Evolutionary conservation across 2,329 filamentous ascomycete species (phyloP).

Genomic region (Aspergillus sp.): DNA sequence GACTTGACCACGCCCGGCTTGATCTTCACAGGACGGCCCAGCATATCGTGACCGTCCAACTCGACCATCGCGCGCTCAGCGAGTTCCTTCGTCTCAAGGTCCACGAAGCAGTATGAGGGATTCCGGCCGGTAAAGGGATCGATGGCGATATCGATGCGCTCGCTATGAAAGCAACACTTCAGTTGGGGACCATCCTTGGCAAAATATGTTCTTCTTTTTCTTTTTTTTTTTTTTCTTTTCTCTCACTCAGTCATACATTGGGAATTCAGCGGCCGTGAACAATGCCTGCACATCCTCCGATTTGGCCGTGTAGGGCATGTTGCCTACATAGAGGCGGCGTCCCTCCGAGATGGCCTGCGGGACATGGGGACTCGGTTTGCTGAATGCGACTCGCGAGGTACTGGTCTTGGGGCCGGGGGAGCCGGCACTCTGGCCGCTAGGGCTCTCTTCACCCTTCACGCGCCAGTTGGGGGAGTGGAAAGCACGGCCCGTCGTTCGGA

Average conservation of each 20-base stretch:
- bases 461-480: conserved; percentile 45
- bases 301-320: conserved; percentile 56
- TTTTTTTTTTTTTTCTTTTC: neutral
- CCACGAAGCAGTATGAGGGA: conserved; percentile 73
- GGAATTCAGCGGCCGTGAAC: conserved; percentile 43
- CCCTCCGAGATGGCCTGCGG: conserved; percentile 41
- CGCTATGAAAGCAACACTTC: conserved; percentile 35
- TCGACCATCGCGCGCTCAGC: conserved; percentile 59
- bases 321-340: conserved; percentile 54
- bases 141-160: conserved; percentile 66
- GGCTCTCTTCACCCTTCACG: conserved; percentile 38
- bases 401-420: conserved; percentile 28
- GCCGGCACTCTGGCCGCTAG: conserved; percentile 27
- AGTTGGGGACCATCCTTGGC: conserved; percentile 11
- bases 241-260: conserved; percentile 29
- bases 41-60: conserved; percentile 55
- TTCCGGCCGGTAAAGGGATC: conserved; percentile 68
- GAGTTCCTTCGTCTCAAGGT: conserved; percentile 58
- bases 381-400: conserved; percentile 32
- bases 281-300: conserved; percentile 50
- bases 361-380: conserved; percentile 29
- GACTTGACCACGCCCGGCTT: conserved; percentile 63
- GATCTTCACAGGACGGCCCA: conserved; percentile 62
- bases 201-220: neutral
- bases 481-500: conserved; percentile 37